Base-by-base conservation (phyloP, 805 yeast species). In the Blastobotrys parvus region DNA sequence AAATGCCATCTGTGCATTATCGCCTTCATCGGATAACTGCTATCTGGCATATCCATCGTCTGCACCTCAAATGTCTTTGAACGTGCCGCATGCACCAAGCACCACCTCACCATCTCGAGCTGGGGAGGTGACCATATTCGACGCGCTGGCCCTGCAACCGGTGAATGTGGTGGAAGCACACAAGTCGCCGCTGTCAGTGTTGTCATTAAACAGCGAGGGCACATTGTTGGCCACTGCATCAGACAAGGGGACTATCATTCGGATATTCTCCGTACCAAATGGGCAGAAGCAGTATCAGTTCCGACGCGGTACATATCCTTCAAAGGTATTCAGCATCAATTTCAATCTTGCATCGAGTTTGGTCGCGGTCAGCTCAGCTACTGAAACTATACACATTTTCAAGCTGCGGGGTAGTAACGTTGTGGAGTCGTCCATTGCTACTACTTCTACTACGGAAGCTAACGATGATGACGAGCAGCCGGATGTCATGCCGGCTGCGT, bases 331-430 rank as follows among this genome's bases (percentile, higher is more conserved):
- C 53, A 81, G 94, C 8, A 68, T 92, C 50, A 71, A 77, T 30
- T 92, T 92, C 63, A 82, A 86, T 48, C 65, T 70, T 20, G 82
- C 83, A 49, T 80, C 83, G 46, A 70, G 71, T 13, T 75, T 82
- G 48, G 67, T 92, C 23, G 75, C 86, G n/a, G 95, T 90, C 20
- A 77, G 90, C 8, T 82, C 94, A 21, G 78, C 94, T 2, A 86
- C 94, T 17, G 94, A 85, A 35, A 92, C 99, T 0, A 89, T 92
- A 18, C 99, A 92, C 61, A 78, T 92, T 31, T 92, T 90, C 69
- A 73, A 88, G 45, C 62, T 89, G 42, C 35, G 19, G 21, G 11
- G 13, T 3, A 20, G 35, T 4, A 20, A 32, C 17, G 34, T 7
- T 7, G 34, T 6, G 13, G 6, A 7, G 6, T 7, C 17, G 21